phyloP scores from a whole-genome alignment of 805 yeast species.

The Wickerhamiella hasegawae region DNA sequence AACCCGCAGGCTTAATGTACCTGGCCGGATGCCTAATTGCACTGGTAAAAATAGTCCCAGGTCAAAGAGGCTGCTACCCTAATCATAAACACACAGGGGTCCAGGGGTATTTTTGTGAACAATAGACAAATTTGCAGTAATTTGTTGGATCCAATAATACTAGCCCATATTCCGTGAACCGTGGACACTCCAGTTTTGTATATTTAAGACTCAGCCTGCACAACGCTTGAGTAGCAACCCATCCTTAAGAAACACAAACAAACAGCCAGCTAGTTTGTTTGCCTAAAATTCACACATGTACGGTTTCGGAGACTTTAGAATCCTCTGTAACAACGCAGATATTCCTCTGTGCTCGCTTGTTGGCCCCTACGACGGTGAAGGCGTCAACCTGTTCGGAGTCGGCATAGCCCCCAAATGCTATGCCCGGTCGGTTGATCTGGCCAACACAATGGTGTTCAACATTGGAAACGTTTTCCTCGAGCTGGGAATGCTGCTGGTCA shows the following conservation, averaged over 20 bases:
- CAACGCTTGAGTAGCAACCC: not conserved
- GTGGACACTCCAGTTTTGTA: not conserved
- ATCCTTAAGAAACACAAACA: not conserved
- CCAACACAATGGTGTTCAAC: slow-evolving; percentile 82
- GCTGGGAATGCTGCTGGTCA: slow-evolving; percentile 50
- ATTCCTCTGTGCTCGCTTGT: slow-evolving; percentile 70
- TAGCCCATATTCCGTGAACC: too few species aligned
- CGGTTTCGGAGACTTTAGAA: slow-evolving; percentile 47
- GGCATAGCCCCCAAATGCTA: slow-evolving; percentile 72
- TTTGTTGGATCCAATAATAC: too few species aligned
- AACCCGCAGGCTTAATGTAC: too few species aligned
- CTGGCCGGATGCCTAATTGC: too few species aligned
- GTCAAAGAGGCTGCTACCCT: too few species aligned
- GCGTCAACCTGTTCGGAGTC: slow-evolving; percentile 15
- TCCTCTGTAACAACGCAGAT: slow-evolving; percentile 50
- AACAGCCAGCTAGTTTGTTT: not conserved
- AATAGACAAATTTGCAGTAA: too few species aligned
- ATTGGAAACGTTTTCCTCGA: slow-evolving; percentile 78
- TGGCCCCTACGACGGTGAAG: slow-evolving; percentile 29
- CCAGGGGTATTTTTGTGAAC: too few species aligned
- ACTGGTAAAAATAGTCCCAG: too few species aligned
- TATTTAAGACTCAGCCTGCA: not conserved
- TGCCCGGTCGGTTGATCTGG: slow-evolving; percentile 70
- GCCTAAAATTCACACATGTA: slow-evolving; percentile 24
- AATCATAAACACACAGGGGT: too few species aligned